phyloP scores from a whole-genome alignment of 2,329 filamentous ascomycete species.

The Trichophyton rubrum region DNA sequence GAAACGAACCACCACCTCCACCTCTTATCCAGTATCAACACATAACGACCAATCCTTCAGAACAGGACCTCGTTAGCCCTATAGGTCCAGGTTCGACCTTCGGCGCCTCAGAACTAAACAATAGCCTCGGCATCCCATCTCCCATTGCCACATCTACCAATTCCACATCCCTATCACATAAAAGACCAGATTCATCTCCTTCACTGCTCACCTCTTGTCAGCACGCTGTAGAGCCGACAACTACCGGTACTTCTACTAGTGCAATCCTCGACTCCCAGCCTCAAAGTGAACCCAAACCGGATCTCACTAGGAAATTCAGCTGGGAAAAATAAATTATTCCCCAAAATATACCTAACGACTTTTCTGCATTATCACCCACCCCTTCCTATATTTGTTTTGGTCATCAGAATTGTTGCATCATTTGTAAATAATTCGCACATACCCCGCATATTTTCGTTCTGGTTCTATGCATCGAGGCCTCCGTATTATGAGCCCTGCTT shows the following conservation, averaged over 20 bases:
- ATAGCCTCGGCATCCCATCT: conserved; percentile 7
- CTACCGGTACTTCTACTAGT: neutral
- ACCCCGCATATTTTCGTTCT: neutral
- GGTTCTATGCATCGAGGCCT: neutral
- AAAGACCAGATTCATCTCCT: neutral
- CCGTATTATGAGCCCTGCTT: neutral
- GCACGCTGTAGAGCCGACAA: neutral
- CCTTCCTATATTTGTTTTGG: neutral
- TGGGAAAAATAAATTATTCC: conserved; percentile 10
- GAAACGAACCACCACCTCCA: neutral
- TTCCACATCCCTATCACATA: conserved; percentile 5
- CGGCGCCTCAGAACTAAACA: neutral
- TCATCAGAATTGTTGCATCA: neutral
- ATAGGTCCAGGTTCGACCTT: conserved; percentile 3
- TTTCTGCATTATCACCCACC: neutral
- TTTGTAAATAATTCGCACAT: neutral
- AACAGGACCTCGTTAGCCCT: conserved; percentile 9
- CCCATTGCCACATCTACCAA: conserved; percentile 7
- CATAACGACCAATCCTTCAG: neutral
- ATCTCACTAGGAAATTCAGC: conserved; percentile 9
- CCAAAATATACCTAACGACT: neutral
- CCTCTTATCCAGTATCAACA: neutral
- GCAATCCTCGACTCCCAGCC: neutral
- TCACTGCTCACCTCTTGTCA: neutral
- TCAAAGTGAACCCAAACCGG: neutral